Percentiles rank a stretch among this genome's conserved stretches.
These are phyloP conservation scores for Aspergillus ostianus DNA, from an alignment of 495 filamentous ascomycete genomes.

Conservation along the genomic window DNA sequence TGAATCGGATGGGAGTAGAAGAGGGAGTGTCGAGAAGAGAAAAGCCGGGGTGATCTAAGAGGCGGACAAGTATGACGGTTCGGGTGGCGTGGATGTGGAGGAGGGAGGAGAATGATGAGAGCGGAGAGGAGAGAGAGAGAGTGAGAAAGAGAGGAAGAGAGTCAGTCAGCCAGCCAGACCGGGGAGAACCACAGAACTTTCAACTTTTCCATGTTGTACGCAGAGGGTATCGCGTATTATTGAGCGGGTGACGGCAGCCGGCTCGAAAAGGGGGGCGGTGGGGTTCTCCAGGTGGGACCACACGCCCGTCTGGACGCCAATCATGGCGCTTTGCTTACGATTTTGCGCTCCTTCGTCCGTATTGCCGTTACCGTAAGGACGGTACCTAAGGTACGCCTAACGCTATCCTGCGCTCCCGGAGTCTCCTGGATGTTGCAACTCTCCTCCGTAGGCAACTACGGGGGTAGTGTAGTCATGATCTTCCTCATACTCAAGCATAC, in stretches of 20 bases:
- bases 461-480: too few relatives aligned
- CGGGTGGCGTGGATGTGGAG: neutral
- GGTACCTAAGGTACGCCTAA: too few relatives aligned
- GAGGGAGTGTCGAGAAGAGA: neutral
- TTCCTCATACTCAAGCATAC: too few relatives aligned
- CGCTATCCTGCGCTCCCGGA: too few relatives aligned
- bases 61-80: neutral
- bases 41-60: neutral
- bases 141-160: neutral
- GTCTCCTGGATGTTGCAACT: too few relatives aligned
- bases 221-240: slow-evolving; percentile 5
- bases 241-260: slow-evolving; percentile 12
- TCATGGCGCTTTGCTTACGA: neutral
- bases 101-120: neutral
- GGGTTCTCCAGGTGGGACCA: slow-evolving; percentile 6
- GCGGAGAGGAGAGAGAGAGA: slow-evolving; percentile 10
- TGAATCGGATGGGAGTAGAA: neutral
- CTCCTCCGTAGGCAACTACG: too few relatives aligned
- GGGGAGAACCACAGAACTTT: neutral
- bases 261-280: slow-evolving; percentile 16
- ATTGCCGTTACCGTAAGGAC: too few relatives aligned
- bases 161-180: neutral
- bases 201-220: slow-evolving; percentile 5
- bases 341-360: neutral
- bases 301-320: slow-evolving; percentile 3